A percentile compares a stretch with the other conserved stretches of the same genome.
phyloP scores from a whole-genome alignment of 257 asterid species.

The Plantago major region DNA sequence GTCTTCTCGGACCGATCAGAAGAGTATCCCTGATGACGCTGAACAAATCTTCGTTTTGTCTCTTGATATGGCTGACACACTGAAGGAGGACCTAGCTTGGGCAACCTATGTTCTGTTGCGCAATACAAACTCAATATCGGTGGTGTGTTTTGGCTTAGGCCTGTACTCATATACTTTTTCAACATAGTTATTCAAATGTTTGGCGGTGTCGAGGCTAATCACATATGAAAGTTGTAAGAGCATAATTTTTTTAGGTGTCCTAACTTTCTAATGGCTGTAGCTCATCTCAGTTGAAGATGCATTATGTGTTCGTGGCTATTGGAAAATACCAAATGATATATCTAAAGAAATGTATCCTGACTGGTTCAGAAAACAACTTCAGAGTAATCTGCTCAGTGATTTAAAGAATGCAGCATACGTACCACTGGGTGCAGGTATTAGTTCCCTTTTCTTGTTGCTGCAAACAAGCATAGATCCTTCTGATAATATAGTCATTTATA shows the following conservation, averaged over 20 bases:
- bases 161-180: neutral
- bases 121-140: slow-evolving; percentile 82
- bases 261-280: slow-evolving; percentile 40
- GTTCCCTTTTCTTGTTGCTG: neutral
- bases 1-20: slow-evolving; percentile 47
- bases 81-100: slow-evolving; percentile 95
- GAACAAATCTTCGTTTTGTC: slow-evolving; percentile 77
- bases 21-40: slow-evolving; percentile 56
- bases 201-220: too few species aligned
- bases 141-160: slow-evolving; percentile 43
- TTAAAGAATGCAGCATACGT: slow-evolving; percentile 64
- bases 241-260: neutral
- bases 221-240: neutral
- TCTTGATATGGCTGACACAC: slow-evolving; percentile 34
- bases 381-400: slow-evolving; percentile 43
- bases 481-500: too few species aligned
- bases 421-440: slow-evolving; percentile 54
- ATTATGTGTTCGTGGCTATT: slow-evolving; percentile 87
- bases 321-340: slow-evolving; percentile 58
- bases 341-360: slow-evolving; percentile 40
- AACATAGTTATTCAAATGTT: too few species aligned
- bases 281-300: slow-evolving; percentile 57
- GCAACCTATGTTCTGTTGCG: slow-evolving; percentile 77
- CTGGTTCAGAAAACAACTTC: slow-evolving; percentile 59
- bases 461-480: too few species aligned